Percentiles rank a stretch among this genome's conserved stretches.
These are phyloP conservation scores for Mortierella sp. DNA, from an alignment of 371 early-diverging fungal genomes.

Conservation along the genomic window DNA sequence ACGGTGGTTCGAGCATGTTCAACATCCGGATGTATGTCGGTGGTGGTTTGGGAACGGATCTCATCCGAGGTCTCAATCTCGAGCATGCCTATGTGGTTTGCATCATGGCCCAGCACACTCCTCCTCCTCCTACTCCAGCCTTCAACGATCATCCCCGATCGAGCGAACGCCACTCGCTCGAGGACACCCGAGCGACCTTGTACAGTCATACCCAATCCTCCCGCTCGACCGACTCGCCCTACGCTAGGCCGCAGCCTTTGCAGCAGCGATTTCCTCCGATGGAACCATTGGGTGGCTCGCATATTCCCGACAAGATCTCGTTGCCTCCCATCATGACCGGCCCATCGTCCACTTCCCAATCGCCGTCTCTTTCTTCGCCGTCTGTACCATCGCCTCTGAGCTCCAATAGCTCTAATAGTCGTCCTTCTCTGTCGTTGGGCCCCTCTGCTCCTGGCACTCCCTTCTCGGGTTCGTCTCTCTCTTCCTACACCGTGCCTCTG, in stretches of 20 bases:
- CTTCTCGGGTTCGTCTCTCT: slow-evolving; percentile 12
- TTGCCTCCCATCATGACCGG: slow-evolving; percentile 42
- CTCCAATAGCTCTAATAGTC: slow-evolving; percentile 25
- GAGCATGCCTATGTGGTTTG: slow-evolving; percentile 55
- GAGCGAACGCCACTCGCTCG: slow-evolving; percentile 24
- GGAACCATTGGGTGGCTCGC: neutral
- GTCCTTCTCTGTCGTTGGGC: slow-evolving; percentile 6
- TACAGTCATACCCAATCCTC: slow-evolving; percentile 18
- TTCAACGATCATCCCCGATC: slow-evolving; percentile 23
- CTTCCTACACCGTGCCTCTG: slow-evolving; percentile 34
- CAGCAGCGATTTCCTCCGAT: slow-evolving; percentile 13
- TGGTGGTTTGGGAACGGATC: slow-evolving; percentile 71
- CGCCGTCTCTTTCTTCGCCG: slow-evolving; percentile 31
- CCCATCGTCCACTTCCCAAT: neutral
- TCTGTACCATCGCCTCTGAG: slow-evolving; percentile 31
- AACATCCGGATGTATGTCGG: slow-evolving; percentile 67
- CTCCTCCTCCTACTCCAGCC: slow-evolving; percentile 1
- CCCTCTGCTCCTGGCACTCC: slow-evolving; percentile 5
- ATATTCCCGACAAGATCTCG: slow-evolving; percentile 28
- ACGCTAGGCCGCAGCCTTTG: slow-evolving; percentile 14
- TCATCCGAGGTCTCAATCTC: slow-evolving; percentile 43
- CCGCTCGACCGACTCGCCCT: slow-evolving; percentile 9
- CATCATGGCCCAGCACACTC: slow-evolving; percentile 38
- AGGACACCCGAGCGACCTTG: slow-evolving; percentile 14
- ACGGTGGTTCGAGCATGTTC: slow-evolving; percentile 65